Conservation (phyloP, 305 asterid genomes). For the Fraxinus platypoda region DNA sequence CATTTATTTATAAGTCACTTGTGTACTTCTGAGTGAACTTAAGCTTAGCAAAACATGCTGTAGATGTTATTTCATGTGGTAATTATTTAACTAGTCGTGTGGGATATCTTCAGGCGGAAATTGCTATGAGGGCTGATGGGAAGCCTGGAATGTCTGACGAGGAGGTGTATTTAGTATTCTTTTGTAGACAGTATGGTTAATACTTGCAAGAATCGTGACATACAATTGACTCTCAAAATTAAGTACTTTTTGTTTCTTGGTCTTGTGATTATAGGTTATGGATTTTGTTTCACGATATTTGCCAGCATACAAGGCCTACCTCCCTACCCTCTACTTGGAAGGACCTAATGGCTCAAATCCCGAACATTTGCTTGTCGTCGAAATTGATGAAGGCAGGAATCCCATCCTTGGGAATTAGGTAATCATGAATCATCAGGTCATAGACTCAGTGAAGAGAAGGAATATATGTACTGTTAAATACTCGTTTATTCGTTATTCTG, state of each 20-base stretch:
- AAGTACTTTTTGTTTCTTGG: not conserved
- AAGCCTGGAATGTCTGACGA: slow-evolving; percentile 82
- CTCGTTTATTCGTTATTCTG: not conserved
- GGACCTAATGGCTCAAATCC: slow-evolving; percentile 91
- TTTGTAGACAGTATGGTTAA: not conserved
- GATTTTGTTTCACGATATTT: slow-evolving; percentile 91
- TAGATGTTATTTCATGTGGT: not conserved
- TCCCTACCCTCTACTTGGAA: slow-evolving; percentile 84
- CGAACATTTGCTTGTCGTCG: slow-evolving; percentile 61
- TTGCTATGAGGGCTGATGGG: slow-evolving; percentile 88
- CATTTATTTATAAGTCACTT: not conserved
- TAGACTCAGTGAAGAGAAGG: not conserved
- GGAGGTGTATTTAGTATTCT: slow-evolving; percentile 50
- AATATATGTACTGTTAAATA: not conserved
- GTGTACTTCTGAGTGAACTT: not conserved
- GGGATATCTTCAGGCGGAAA: slow-evolving; percentile 66
- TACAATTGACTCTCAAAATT: not conserved
- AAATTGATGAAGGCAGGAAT: slow-evolving; percentile 88
- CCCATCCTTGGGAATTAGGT: slow-evolving; percentile 76
- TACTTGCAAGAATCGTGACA: not conserved
- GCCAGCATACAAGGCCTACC: slow-evolving; percentile 95
- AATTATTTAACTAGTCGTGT: slow-evolving; percentile 20
- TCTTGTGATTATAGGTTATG: slow-evolving; percentile 50
- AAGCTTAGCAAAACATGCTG: not conserved
- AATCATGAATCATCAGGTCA: not conserved